phyloP scores from a whole-genome alignment of 495 filamentous ascomycete species.

The Penicillium maclennaniae region DNA sequence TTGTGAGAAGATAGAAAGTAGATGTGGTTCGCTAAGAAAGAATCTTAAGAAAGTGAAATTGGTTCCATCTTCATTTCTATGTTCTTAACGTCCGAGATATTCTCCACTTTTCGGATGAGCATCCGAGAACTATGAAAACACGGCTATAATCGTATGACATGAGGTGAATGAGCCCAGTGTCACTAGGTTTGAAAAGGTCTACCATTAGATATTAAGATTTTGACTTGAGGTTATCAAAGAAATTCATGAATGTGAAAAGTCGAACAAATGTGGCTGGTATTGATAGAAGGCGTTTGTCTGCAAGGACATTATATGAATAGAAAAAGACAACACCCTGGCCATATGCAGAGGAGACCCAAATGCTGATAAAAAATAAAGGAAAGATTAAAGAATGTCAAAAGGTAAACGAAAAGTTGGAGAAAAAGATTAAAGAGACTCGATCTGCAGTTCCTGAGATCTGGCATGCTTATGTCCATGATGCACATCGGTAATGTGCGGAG shows the following conservation, averaged over 20 bases:
- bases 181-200: no score
- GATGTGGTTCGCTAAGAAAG: no score
- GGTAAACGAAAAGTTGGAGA: not conserved
- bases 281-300: not conserved
- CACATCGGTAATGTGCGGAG: slow-evolving; percentile 29
- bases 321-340: not conserved
- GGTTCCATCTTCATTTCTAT: no score
- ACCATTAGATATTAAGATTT: no score
- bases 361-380: not conserved
- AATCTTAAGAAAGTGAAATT: no score
- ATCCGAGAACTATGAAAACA: not conserved
- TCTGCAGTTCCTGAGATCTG: slow-evolving; percentile 35
- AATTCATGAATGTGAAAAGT: not conserved
- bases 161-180: no score
- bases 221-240: no score
- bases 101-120: not conserved
- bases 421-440: slow-evolving; percentile 29
- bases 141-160: not conserved
- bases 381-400: not conserved
- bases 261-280: not conserved
- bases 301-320: not conserved
- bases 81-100: not conserved
- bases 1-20: no score
- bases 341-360: not conserved
- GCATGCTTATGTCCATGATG: slow-evolving; percentile 31